These are phyloP conservation scores for Lactarius sp. DNA, from an alignment of 768 basidiomycete genomes.

Conservation along the genomic window DNA sequence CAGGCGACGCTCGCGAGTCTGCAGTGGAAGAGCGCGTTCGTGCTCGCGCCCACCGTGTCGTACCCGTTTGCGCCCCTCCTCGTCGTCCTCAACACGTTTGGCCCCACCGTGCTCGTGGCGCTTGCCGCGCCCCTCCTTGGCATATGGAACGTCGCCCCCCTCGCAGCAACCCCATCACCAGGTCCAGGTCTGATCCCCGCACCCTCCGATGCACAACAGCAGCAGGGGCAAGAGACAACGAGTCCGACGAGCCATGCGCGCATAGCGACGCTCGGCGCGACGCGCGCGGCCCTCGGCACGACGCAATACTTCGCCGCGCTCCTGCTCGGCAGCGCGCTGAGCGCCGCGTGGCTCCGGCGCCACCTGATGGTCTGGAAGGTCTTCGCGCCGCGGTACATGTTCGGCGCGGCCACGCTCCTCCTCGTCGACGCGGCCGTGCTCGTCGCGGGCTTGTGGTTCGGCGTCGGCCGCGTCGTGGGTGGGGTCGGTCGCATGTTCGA, in stretches of 20 bases:
- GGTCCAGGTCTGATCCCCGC: too few relatives aligned
- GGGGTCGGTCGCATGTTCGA: conserved; percentile 29
- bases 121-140: conserved; percentile 67
- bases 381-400: conserved; percentile 93
- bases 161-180: conserved; percentile 28
- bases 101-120: conserved; percentile 61
- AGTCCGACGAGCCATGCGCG: conserved; percentile 26
- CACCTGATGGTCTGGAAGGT: conserved; percentile 99
- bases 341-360: conserved; percentile 69
- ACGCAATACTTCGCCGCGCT: conserved; percentile 64
- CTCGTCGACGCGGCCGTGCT: conserved; percentile 67
- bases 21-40: conserved; percentile 94
- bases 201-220: background rate
- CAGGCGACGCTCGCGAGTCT: conserved; percentile 84
- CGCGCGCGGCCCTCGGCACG: conserved; percentile 36
- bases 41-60: conserved; percentile 61
- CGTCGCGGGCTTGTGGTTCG: conserved; percentile 52
- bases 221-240: background rate
- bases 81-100: conserved; percentile 72
- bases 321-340: conserved; percentile 63
- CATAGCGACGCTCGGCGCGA: background rate
- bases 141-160: conserved; percentile 79
- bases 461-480: conserved; percentile 42
- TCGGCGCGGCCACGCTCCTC: conserved; percentile 58
- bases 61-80: conserved; percentile 75